Conservation (phyloP, 148 eudicot genomes). For the Chenopodium berlandieri region DNA sequence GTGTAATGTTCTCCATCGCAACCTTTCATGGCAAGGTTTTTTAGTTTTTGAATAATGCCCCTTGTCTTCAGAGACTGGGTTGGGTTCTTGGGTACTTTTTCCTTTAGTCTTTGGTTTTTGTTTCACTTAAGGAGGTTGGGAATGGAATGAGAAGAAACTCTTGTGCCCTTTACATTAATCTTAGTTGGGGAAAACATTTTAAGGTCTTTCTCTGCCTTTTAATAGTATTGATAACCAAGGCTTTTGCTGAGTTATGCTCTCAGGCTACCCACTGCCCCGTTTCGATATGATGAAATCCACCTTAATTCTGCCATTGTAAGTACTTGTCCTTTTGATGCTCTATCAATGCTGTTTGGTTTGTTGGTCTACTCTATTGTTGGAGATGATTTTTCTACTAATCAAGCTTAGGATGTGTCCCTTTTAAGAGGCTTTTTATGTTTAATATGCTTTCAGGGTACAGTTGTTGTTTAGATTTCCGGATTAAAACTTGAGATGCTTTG, state of each 20-base stretch:
- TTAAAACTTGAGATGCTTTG: neutral
- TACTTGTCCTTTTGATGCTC: neutral
- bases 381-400: neutral
- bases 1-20: too few species aligned
- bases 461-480: neutral
- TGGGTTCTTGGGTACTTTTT: neutral
- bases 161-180: neutral
- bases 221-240: neutral
- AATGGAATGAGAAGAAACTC: too few species aligned
- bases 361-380: too few species aligned
- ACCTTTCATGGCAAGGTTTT: too few species aligned
- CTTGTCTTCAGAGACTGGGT: neutral
- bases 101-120: neutral
- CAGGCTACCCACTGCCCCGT: neutral
- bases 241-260: neutral
- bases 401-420: conserved; percentile 10
- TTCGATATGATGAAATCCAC: neutral
- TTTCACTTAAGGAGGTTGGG: too few species aligned
- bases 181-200: neutral
- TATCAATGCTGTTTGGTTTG: too few species aligned
- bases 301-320: neutral
- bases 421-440: neutral
- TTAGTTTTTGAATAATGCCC: neutral
- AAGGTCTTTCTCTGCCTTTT: neutral
- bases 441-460: neutral